A percentile compares a stretch with the other conserved stretches of the same genome.
Evolutionary conservation across 2,329 filamentous ascomycete species (phyloP).

Genomic region (Colletotrichum incanum): DNA sequence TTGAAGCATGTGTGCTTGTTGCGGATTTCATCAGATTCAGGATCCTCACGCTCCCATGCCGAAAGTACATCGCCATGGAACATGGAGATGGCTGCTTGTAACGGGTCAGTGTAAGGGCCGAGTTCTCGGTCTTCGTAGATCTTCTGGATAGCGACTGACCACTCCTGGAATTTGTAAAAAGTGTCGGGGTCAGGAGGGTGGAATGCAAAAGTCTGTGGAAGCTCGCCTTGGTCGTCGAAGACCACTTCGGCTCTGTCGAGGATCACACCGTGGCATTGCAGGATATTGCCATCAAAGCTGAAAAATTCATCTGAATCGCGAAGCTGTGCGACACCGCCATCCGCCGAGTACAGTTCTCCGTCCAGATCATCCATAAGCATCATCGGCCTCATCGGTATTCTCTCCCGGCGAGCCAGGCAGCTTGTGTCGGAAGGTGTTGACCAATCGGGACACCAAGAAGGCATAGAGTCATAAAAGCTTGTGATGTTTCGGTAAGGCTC

Average conservation of each 20-base stretch:
- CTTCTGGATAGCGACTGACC: background rate
- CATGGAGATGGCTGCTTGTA: conserved; percentile 10
- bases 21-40: background rate
- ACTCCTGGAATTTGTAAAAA: background rate
- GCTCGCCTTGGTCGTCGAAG: background rate
- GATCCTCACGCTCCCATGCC: background rate
- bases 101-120: background rate
- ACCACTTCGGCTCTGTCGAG: background rate
- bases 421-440: background rate
- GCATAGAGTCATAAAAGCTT: background rate
- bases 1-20: background rate
- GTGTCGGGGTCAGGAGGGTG: background rate
- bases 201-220: background rate
- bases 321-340: background rate
- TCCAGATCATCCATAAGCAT: background rate
- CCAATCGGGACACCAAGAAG: conserved; percentile 10
- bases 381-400: background rate
- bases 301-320: background rate
- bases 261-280: conserved; percentile 1
- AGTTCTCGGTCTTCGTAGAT: background rate
- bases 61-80: conserved; percentile 15
- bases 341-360: background rate
- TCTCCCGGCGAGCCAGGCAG: conserved; percentile 11
- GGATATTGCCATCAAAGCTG: background rate
- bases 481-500: background rate